These are phyloP conservation scores for Penstemon davidsonii DNA, from an alignment of 257 asterid species.

Conservation along the genomic window DNA sequence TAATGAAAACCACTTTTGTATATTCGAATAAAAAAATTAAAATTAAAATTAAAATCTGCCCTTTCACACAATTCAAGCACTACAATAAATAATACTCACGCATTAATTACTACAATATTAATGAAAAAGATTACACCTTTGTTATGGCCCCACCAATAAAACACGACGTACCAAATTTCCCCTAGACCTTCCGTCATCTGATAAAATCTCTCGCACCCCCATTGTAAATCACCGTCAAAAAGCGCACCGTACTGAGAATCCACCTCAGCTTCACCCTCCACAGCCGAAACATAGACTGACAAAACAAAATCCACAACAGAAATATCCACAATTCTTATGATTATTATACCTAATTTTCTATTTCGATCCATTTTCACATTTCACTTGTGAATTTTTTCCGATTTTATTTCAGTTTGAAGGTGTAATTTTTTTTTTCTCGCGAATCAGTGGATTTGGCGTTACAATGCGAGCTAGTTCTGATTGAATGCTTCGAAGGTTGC, in stretches of 20 bases:
- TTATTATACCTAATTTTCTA: conserved; percentile 3
- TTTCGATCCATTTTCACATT: conserved; percentile 25
- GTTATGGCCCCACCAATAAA: conserved; percentile 21
- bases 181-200: conserved; percentile 19
- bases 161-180: conserved; percentile 10
- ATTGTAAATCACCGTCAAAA: conserved; percentile 25
- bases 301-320: not conserved
- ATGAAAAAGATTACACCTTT: not conserved
- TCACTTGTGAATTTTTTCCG: not conserved
- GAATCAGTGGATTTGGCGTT: conserved; percentile 26
- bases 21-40: too few relatives aligned
- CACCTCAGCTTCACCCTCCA: conserved; percentile 40
- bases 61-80: too few relatives aligned
- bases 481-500: conserved; percentile 21
- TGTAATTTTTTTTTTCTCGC: conserved; percentile 4
- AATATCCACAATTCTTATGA: not conserved
- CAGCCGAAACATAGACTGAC: conserved; percentile 30
- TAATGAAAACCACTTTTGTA: too few relatives aligned
- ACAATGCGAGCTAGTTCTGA: conserved; percentile 30
- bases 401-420: conserved; percentile 22
- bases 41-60: too few relatives aligned
- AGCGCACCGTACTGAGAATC: conserved; percentile 37
- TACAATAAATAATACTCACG: not conserved
- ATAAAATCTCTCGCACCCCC: conserved; percentile 6
- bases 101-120: not conserved